Percentiles rank a stretch among this genome's conserved stretches.
phyloP scores from a whole-genome alignment of 2,329 filamentous ascomycete genomes.

The Kalmusia sp. region DNA sequence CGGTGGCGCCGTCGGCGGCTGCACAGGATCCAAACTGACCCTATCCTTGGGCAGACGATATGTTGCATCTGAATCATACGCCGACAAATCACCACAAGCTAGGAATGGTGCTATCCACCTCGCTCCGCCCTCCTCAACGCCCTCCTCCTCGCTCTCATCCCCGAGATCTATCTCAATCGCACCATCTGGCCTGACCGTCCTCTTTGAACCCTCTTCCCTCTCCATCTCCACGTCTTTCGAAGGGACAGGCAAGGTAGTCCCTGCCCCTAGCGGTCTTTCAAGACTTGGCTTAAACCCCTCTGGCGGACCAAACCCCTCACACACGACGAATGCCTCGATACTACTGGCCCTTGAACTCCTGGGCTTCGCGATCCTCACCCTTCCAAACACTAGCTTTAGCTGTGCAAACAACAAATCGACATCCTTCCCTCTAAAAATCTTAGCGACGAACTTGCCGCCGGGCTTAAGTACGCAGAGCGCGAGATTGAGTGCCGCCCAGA shows the following conservation, averaged over 20 bases:
- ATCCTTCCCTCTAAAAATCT: conserved; percentile 94
- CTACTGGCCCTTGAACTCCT: conserved; percentile 94
- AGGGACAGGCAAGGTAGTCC: conserved; percentile 41
- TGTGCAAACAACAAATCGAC: conserved; percentile 97
- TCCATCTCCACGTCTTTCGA: neutral
- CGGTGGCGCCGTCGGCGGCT: conserved; percentile 93
- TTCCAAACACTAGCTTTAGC: conserved; percentile 86
- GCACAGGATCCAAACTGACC: conserved; percentile 87
- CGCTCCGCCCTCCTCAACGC: conserved; percentile 53
- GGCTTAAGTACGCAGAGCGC: conserved; percentile 91
- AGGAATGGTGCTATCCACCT: conserved; percentile 95
- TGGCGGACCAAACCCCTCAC: conserved; percentile 85
- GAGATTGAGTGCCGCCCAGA: conserved; percentile 92
- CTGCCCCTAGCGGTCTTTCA: conserved; percentile 75
- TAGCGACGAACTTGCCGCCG: conserved; percentile 95
- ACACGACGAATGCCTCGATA: conserved; percentile 96
- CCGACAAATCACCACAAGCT: conserved; percentile 93
- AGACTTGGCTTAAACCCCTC: conserved; percentile 76
- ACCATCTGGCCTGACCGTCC: conserved; percentile 53
- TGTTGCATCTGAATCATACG: conserved; percentile 94
- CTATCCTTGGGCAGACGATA: conserved; percentile 88
- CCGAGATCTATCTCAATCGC: conserved; percentile 56
- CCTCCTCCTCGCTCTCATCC: conserved; percentile 47
- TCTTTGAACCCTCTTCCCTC: conserved; percentile 28
- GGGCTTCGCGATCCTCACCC: conserved; percentile 91